Evolutionary conservation across 1,284 basidiomycete genomes (phyloP), one percentile per base, ranked within the genome.

Genomic region (Ganoderma lingzhi): DNA sequence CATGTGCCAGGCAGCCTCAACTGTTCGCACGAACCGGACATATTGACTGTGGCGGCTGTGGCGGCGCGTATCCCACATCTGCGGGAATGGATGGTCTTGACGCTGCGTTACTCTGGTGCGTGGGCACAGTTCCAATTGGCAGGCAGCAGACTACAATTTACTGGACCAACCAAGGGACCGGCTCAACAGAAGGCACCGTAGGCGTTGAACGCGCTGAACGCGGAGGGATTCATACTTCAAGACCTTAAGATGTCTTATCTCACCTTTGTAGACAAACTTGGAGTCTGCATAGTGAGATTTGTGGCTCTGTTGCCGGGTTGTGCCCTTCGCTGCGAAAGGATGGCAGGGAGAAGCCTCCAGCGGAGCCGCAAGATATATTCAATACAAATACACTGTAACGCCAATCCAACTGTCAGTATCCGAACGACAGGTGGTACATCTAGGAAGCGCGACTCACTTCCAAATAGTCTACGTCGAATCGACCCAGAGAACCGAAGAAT

Each of bases 361-460:
- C 45, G 30, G 55, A 5, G 3, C n/a, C 5, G 37, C 23, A 35
- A 62, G 32, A 63, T 63, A 67, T 51, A 44, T 59, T 6, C 39
- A 41, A 45, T 59, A 63, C 41, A 48, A 63, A 48, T 67, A 63
- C 66, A 67, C 42, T 62, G 60, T 42, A 42, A 23, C 19, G 14
- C 48, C 19, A 39, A 23, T 35, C 19, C 10, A 39, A 12, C 19
- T 42, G 39, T 61, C 23, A 61, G 59, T 23, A 4, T 61, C 59
- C 59, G 23, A 10, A 17, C 59, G 28, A 61, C 23, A 42, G 5
- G 5, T 4, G 17, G 59, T 12, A 12, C 23, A 28, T 30, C 12
- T 61, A 15, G 59, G 4, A 61, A 30, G 15, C 2, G 41, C 9
- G 4, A 28, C 59, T 12, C 37, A 61, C 59, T 23, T 41, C 58